Conservation (phyloP, 2,329 filamentous ascomycete genomes). For the Triangularia setosa region DNA sequence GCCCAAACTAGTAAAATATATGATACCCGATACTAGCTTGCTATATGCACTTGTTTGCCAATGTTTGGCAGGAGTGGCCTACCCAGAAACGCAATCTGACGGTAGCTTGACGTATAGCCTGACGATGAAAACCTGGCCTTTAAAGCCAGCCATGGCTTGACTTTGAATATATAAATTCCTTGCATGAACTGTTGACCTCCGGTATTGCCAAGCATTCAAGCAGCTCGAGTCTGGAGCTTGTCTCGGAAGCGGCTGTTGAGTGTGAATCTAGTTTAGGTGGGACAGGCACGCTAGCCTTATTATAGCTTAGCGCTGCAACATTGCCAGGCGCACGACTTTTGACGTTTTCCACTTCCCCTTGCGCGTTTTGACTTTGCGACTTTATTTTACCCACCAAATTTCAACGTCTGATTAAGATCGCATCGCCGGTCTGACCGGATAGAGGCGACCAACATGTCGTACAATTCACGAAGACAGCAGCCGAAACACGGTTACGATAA, state of each 20-base stretch:
- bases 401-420: background rate
- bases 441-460: conserved; percentile 13
- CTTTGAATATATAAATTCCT: too few species aligned
- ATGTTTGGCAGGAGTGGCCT: too few species aligned
- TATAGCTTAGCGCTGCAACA: background rate
- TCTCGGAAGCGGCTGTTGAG: too few species aligned
- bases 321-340: background rate
- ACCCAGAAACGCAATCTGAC: too few species aligned
- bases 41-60: background rate
- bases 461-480: conserved; percentile 16
- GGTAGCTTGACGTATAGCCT: conserved; percentile 13
- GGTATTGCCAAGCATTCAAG: background rate
- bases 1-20: background rate
- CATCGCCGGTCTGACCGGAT: background rate
- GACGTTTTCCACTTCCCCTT: background rate
- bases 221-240: background rate
- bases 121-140: too few species aligned
- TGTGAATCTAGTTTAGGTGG: background rate
- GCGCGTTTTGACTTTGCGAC: background rate
- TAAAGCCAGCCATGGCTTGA: too few species aligned
- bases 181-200: too few species aligned
- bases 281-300: background rate
- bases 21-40: background rate
- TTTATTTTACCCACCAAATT: background rate
- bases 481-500: conserved; percentile 6